phyloP scores from a whole-genome alignment of 192 early-diverging fungal species.

The Geranomyces michiganensis region DNA sequence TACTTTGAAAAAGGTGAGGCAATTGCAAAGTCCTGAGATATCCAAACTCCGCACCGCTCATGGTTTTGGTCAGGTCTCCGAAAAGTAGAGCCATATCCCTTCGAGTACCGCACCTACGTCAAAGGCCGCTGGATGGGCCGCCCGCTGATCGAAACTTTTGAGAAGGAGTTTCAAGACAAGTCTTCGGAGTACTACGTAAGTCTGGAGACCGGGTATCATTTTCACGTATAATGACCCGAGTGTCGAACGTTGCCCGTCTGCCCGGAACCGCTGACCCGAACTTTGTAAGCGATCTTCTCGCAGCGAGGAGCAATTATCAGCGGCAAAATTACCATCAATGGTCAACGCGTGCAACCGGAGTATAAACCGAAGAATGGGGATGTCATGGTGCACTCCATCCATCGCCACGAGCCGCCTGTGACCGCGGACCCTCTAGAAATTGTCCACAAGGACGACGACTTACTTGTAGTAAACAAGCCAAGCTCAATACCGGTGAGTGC shows the following conservation, averaged over 20 bases:
- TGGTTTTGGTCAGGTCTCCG: slow-evolving; percentile 56
- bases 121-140: slow-evolving; percentile 81
- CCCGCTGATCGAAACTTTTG: slow-evolving; percentile 78
- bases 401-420: slow-evolving; percentile 96
- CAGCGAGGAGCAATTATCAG: slow-evolving; percentile 70
- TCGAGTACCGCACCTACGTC: slow-evolving; percentile 76
- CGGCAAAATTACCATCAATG: slow-evolving; percentile 86
- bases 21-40: too few species aligned
- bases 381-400: slow-evolving; percentile 77
- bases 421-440: slow-evolving; percentile 66
- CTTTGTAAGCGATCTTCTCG: background rate
- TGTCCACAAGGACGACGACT: slow-evolving; percentile 60
- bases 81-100: slow-evolving; percentile 85
- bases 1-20: slow-evolving; percentile 63
- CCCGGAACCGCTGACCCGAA: too few species aligned
- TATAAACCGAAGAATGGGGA: slow-evolving; percentile 79
- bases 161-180: slow-evolving; percentile 87
- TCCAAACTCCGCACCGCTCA: background rate
- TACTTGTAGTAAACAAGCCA: slow-evolving; percentile 90
- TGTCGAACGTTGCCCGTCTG: too few species aligned
- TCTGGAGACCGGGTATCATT: background rate
- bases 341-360: slow-evolving; percentile 50
- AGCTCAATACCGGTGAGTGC: slow-evolving; percentile 76
- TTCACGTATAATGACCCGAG: too few species aligned
- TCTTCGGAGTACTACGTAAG: slow-evolving; percentile 75